These are phyloP conservation scores for Trypanosoma brucei DNA, from an alignment of 208 protist species.

Conservation along the genomic window DNA sequence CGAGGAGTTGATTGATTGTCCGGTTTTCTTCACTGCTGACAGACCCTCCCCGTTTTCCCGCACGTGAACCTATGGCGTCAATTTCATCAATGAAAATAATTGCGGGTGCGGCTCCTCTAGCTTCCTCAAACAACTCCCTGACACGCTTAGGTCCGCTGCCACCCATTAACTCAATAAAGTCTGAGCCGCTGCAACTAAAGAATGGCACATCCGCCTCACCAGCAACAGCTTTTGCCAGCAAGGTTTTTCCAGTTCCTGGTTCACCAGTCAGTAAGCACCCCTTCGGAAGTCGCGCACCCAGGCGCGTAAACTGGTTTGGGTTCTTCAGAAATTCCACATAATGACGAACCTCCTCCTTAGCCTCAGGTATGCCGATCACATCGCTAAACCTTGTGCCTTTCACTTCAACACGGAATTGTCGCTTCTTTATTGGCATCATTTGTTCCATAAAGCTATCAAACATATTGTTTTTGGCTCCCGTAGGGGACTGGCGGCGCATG, in stretches of 20 bases:
- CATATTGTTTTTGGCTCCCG: slow-evolving; percentile 31
- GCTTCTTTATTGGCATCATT: slow-evolving; percentile 87
- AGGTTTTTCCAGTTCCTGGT: slow-evolving; percentile 97
- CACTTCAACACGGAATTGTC: slow-evolving; percentile 82
- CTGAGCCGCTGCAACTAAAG: slow-evolving; percentile 93
- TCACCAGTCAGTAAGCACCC: slow-evolving; percentile 95
- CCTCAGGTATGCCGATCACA: slow-evolving; percentile 96
- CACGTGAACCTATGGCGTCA: slow-evolving; percentile 93
- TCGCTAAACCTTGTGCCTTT: slow-evolving; percentile 87
- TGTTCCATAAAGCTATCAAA: slow-evolving; percentile 81
- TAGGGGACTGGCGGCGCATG: slow-evolving; percentile 38
- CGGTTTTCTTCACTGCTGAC: slow-evolving; percentile 90
- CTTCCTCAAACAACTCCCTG: slow-evolving; percentile 94
- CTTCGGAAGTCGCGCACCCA: slow-evolving; percentile 95
- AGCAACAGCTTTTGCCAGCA: slow-evolving; percentile 97
- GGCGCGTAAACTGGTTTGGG: slow-evolving; percentile 92
- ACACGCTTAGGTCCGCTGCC: slow-evolving; percentile 93
- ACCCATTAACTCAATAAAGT: slow-evolving; percentile 97
- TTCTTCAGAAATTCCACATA: slow-evolving; percentile 97
- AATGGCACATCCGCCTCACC: slow-evolving; percentile 94
- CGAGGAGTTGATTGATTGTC: slow-evolving; percentile 96
- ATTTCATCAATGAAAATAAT: slow-evolving; percentile 99
- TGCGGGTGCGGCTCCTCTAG: slow-evolving; percentile 88
- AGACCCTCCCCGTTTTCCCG: slow-evolving; percentile 65
- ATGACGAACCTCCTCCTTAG: slow-evolving; percentile 95